Conservation (phyloP, 208 protist genomes). For the Acanthamoeba castellanii region DNA sequence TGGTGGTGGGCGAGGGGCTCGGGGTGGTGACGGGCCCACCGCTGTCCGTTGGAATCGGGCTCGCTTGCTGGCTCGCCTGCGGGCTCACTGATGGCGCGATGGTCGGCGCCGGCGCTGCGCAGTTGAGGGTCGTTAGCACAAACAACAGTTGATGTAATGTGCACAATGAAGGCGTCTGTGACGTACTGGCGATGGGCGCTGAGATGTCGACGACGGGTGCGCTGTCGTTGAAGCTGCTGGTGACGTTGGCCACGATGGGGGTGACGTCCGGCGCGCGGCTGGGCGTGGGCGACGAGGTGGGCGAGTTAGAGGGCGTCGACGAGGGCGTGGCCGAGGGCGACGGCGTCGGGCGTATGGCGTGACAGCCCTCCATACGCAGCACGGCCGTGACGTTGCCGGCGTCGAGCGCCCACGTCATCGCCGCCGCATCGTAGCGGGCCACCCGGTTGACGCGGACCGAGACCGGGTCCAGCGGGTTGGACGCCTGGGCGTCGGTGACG, state of each 20-base stretch:
- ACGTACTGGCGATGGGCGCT: neutral
- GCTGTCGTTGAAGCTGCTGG: slow-evolving; percentile 2
- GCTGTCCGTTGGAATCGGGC: neutral
- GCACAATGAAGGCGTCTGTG: neutral
- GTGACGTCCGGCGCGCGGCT: slow-evolving; percentile 2
- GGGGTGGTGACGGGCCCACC: neutral
- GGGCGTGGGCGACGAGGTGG: neutral
- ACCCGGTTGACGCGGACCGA: neutral
- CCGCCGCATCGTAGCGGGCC: neutral
- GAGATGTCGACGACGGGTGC: slow-evolving; percentile 4
- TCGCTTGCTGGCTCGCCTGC: neutral
- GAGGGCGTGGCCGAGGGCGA: neutral
- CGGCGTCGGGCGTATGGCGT: slow-evolving; percentile 6
- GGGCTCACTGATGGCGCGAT: neutral
- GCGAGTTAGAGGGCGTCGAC: neutral
- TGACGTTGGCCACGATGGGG: neutral
- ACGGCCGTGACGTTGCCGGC: neutral
- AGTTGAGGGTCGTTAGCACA: neutral
- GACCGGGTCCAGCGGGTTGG: neutral
- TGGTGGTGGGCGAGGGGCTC: neutral
- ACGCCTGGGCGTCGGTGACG: neutral
- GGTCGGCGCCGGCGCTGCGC: neutral
- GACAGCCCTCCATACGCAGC: neutral
- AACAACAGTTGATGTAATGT: neutral
- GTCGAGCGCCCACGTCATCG: neutral